Conservation (phyloP, 2,329 filamentous ascomycete species). For the Phoma sp. region DNA sequence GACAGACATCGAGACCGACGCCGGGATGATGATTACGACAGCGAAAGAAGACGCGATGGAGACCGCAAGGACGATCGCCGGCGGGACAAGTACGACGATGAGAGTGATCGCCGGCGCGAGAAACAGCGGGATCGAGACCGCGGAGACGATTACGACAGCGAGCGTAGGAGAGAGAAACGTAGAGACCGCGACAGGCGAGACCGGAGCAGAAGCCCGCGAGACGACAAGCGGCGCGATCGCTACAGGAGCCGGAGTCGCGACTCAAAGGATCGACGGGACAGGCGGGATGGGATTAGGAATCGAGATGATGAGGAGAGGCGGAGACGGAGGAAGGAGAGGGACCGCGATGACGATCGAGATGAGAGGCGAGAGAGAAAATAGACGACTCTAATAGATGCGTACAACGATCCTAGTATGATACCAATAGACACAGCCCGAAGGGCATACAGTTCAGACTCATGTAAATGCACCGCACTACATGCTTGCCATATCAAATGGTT, state of each 20-base stretch:
- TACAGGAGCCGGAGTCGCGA: constrained; percentile 38
- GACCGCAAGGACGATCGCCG: constrained; percentile 23
- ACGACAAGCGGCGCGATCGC: constrained; percentile 33
- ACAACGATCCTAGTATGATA: no score
- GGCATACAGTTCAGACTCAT: no score
- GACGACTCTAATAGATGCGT: no score
- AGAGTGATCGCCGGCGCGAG: constrained; percentile 27
- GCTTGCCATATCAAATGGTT: no score
- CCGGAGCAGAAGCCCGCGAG: constrained; percentile 38
- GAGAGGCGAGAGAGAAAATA: constrained; percentile 5
- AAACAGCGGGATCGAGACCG: constrained; percentile 23
- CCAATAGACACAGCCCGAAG: no score
- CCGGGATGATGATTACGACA: constrained; percentile 25
- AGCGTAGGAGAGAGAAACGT: constrained; percentile 28
- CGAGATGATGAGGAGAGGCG: constrained; percentile 33
- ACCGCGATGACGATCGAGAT: constrained; percentile 28
- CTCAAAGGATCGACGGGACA: constrained; percentile 27
- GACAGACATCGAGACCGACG: constrained; percentile 27
- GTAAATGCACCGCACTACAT: no score
- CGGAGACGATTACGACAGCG: constrained; percentile 29
- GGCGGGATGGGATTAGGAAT: constrained; percentile 24
- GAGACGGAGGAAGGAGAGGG: constrained; percentile 36
- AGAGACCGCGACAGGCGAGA: constrained; percentile 24
- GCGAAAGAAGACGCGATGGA: constrained; percentile 26
- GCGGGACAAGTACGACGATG: constrained; percentile 20